Percentiles rank a stretch among this genome's conserved stretches.
Evolutionary conservation across 371 early-diverging fungal species (phyloP).

Genomic region (Mucor racemosus): DNA sequence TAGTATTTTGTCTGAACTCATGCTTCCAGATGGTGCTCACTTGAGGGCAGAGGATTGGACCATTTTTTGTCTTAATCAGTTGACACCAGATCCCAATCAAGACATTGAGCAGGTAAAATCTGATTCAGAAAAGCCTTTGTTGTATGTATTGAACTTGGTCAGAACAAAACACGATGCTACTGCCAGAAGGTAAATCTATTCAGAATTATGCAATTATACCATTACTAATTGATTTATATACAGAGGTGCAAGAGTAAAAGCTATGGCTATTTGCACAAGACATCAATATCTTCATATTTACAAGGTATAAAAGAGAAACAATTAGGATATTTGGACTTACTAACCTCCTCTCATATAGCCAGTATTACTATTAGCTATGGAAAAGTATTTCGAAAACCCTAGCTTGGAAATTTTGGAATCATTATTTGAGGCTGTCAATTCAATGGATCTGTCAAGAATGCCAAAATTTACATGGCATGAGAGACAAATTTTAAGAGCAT

Average conservation of each 20-base stretch:
- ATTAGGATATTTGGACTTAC: background rate
- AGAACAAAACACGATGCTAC: slow-evolving; percentile 86
- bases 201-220: background rate
- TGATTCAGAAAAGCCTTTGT: slow-evolving; percentile 66
- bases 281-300: slow-evolving; percentile 92
- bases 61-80: slow-evolving; percentile 87
- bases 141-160: slow-evolving; percentile 90
- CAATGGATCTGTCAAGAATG: slow-evolving; percentile 83
- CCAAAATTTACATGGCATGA: slow-evolving; percentile 81
- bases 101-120: slow-evolving; percentile 33
- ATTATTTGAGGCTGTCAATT: slow-evolving; percentile 83
- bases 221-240: background rate
- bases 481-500: slow-evolving; percentile 75
- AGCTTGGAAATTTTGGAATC: slow-evolving; percentile 74
- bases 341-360: slow-evolving; percentile 57
- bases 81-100: slow-evolving; percentile 59
- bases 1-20: slow-evolving; percentile 89
- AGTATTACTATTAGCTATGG: slow-evolving; percentile 85
- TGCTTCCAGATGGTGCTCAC: slow-evolving; percentile 96
- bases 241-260: slow-evolving; percentile 91
- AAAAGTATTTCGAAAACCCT: slow-evolving; percentile 87
- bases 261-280: slow-evolving; percentile 91
- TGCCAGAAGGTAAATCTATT: slow-evolving; percentile 63
- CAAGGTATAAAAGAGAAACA: slow-evolving; percentile 62
- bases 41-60: slow-evolving; percentile 93